These are phyloP conservation scores for Nemania diffusa DNA, from an alignment of 2,329 filamentous ascomycete genomes.

Conservation along the genomic window DNA sequence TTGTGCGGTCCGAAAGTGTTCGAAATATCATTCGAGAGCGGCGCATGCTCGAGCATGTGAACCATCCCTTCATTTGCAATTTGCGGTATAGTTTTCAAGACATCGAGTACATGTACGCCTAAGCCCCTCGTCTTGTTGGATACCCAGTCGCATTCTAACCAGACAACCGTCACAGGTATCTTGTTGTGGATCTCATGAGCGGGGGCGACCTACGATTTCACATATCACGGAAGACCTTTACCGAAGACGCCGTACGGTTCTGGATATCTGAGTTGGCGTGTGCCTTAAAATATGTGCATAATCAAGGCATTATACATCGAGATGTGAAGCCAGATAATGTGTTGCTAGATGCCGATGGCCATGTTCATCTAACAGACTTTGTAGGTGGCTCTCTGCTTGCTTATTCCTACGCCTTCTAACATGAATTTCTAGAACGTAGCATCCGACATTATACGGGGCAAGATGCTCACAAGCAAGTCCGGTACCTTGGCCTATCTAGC, in stretches of 20 bases:
- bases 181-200: constrained; percentile 98
- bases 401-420: constrained; percentile 46
- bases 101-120: constrained; percentile 92
- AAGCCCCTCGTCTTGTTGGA: constrained; percentile 9
- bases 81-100: constrained; percentile 99
- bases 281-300: constrained; percentile 86
- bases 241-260: constrained; percentile 94
- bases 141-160: constrained; percentile 34
- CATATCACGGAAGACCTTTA: constrained; percentile 97
- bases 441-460: constrained; percentile 86
- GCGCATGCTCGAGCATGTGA: constrained; percentile 97
- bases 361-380: constrained; percentile 98
- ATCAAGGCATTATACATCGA: constrained; percentile 87
- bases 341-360: constrained; percentile 85
- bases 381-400: constrained; percentile 62
- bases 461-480: constrained; percentile 91
- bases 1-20: constrained; percentile 96
- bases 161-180: constrained; percentile 77
- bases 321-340: constrained; percentile 95
- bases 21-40: constrained; percentile 98
- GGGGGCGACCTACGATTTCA: constrained; percentile 97
- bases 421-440: constrained; percentile 81
- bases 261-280: constrained; percentile 97
- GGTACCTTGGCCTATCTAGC: constrained; percentile 95
- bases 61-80: constrained; percentile 98